phyloP scores from a whole-genome alignment of 345 rosid species.

The Citrus unshiu region DNA sequence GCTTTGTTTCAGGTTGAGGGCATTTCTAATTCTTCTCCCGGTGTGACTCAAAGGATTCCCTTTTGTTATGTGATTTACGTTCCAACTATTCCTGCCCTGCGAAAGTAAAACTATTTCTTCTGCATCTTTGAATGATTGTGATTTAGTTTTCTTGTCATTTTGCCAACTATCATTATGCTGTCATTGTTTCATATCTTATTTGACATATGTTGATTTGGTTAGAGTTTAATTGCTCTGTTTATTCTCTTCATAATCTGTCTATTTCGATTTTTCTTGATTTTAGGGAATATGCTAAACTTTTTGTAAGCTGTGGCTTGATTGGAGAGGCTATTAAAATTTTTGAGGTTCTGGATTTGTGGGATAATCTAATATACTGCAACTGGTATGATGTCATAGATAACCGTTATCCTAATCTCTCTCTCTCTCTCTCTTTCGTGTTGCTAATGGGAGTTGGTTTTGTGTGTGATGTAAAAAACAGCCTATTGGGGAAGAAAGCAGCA shows the following conservation, averaged over 20 bases:
- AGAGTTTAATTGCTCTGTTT: conserved; percentile 1
- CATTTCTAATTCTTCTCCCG: conserved; percentile 44
- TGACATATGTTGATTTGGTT: neutral
- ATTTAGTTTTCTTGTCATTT: neutral
- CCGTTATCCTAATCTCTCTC: neutral
- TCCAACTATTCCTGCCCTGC: conserved; percentile 59
- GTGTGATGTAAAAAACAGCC: no score
- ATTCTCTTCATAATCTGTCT: neutral
- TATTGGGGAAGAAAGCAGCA: no score
- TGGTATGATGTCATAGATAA: conserved; percentile 41
- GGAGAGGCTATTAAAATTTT: conserved; percentile 85
- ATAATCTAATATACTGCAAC: conserved; percentile 78
- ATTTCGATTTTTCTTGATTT: conserved; percentile 11
- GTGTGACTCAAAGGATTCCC: conserved; percentile 60
- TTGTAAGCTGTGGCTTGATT: conserved; percentile 77
- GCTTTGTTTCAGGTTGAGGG: conserved; percentile 59
- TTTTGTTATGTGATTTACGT: conserved; percentile 52
- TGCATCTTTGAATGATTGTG: conserved; percentile 5
- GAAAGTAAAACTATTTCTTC: neutral
- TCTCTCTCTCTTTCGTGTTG: no score
- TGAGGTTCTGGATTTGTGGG: conserved; percentile 90
- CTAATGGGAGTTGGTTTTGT: no score
- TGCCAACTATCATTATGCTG: neutral
- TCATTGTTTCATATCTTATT: neutral
- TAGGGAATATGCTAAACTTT: conserved; percentile 89